A percentile compares a stretch with the other conserved stretches of the same genome.
Evolutionary conservation across 495 filamentous ascomycete genomes (phyloP).

Genomic region (Durotheca rogersii): DNA sequence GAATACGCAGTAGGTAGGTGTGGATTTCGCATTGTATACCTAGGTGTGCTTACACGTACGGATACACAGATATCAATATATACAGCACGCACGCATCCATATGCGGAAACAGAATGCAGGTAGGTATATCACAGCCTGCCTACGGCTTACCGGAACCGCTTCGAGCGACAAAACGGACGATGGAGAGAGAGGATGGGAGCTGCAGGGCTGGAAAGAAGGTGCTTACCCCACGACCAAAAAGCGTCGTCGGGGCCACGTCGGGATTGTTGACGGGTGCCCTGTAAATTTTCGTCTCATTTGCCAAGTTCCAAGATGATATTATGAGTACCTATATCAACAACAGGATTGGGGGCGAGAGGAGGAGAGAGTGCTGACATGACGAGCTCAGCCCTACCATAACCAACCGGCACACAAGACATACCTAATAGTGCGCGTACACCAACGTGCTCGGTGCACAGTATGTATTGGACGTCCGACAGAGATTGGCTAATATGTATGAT

Average conservation of each 20-base stretch:
- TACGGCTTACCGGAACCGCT: constrained; percentile 11
- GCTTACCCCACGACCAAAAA: constrained; percentile 17
- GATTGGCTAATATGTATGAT: no score
- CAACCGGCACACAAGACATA: not conserved
- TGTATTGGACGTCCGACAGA: no score
- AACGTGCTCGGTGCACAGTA: constrained; percentile 25
- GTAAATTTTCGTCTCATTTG: not conserved
- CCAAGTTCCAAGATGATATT: not conserved
- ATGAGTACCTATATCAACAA: not conserved
- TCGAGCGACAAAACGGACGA: constrained; percentile 10
- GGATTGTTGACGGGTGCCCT: not conserved
- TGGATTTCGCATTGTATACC: no score
- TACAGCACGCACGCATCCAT: no score
- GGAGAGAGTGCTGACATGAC: constrained; percentile 28
- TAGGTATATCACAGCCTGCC: constrained; percentile 1
- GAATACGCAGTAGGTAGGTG: no score
- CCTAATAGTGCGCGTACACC: not conserved
- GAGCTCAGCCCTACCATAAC: constrained; percentile 19
- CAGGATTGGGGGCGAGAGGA: not conserved
- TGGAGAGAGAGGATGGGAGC: constrained; percentile 16
- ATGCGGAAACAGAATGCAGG: not conserved
- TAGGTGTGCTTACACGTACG: no score
- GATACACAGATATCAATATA: no score
- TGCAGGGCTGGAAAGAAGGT: constrained; percentile 23
- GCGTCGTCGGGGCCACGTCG: constrained; percentile 14